Percentiles rank a stretch among this genome's conserved stretches.
Conservation (phyloP, 768 basidiomycete species). For the Pulveroboletus sp. region DNA sequence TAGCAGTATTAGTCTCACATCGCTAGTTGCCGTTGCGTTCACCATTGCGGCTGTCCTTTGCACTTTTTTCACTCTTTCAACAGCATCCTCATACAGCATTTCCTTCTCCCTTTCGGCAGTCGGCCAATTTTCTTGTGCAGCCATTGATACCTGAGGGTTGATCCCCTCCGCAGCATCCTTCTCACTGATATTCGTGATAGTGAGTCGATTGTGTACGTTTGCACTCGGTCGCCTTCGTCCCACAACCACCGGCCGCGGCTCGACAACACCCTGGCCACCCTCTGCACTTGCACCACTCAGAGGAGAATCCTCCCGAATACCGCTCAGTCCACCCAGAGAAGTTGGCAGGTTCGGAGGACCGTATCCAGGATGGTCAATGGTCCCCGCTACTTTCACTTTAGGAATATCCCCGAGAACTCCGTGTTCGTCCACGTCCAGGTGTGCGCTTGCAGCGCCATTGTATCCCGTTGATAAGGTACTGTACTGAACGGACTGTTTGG, state of each 20-base stretch:
- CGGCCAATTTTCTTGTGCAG: conserved; percentile 16
- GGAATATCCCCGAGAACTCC: conserved; percentile 16
- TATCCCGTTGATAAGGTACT: conserved; percentile 25
- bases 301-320: conserved; percentile 21
- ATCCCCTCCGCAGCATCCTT: conserved; percentile 35
- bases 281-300: conserved; percentile 3
- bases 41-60: conserved; percentile 32
- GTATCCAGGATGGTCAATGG: conserved; percentile 29
- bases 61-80: conserved; percentile 35
- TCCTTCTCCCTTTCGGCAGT: conserved; percentile 46
- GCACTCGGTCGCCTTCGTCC: conserved; percentile 33
- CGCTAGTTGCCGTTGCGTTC: conserved; percentile 22
- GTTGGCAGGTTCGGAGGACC: conserved; percentile 12
- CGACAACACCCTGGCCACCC: neutral
- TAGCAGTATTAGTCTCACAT: conserved; percentile 18
- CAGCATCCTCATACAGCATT: conserved; percentile 35
- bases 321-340: conserved; percentile 17
- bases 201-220: conserved; percentile 33
- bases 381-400: conserved; percentile 11
- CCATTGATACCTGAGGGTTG: conserved; percentile 14
- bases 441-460: conserved; percentile 15
- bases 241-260: conserved; percentile 5
- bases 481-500: conserved; percentile 24
- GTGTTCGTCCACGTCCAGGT: conserved; percentile 17
- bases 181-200: conserved; percentile 40